Evolutionary conservation across 805 yeast genomes (phyloP).

Genomic region (Saccharomycopsis malanga): DNA sequence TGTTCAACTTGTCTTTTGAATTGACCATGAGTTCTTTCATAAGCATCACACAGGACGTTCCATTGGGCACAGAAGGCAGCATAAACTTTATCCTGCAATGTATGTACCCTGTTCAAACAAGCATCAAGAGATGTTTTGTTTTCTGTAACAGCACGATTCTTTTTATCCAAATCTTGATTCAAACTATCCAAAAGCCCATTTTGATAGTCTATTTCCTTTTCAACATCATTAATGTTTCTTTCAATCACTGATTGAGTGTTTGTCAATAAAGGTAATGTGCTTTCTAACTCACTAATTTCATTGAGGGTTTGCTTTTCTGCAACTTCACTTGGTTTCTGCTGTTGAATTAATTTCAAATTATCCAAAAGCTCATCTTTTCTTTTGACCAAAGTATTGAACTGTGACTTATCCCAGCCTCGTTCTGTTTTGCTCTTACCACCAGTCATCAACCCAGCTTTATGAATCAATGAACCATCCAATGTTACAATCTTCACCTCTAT

Average conservation of each 20-base stretch:
- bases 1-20: slow-evolving; percentile 47
- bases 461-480: slow-evolving; percentile 76
- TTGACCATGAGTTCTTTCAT: slow-evolving; percentile 63
- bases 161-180: slow-evolving; percentile 24
- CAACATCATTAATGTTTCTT: slow-evolving; percentile 39
- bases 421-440: slow-evolving; percentile 64
- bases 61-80: slow-evolving; percentile 46
- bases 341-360: slow-evolving; percentile 39
- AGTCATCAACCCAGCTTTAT: slow-evolving; percentile 84
- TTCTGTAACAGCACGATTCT: slow-evolving; percentile 21
- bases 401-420: slow-evolving; percentile 69
- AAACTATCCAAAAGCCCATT: slow-evolving; percentile 14
- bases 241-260: slow-evolving; percentile 38
- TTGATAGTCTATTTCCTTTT: slow-evolving; percentile 35
- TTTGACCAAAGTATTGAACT: slow-evolving; percentile 45
- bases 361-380: slow-evolving; percentile 44
- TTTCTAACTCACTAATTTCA: slow-evolving; percentile 45
- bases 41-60: slow-evolving; percentile 56
- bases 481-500: slow-evolving; percentile 66
- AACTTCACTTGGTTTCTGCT: slow-evolving; percentile 44
- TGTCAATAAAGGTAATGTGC: slow-evolving; percentile 38
- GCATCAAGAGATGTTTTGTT: slow-evolving; percentile 20
- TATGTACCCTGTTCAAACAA: slow-evolving; percentile 22
- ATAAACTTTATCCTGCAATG: slow-evolving; percentile 31
- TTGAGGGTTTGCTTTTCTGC: slow-evolving; percentile 50